phyloP scores from a whole-genome alignment of 371 early-diverging fungal species.

The Mortierella sp. region DNA sequence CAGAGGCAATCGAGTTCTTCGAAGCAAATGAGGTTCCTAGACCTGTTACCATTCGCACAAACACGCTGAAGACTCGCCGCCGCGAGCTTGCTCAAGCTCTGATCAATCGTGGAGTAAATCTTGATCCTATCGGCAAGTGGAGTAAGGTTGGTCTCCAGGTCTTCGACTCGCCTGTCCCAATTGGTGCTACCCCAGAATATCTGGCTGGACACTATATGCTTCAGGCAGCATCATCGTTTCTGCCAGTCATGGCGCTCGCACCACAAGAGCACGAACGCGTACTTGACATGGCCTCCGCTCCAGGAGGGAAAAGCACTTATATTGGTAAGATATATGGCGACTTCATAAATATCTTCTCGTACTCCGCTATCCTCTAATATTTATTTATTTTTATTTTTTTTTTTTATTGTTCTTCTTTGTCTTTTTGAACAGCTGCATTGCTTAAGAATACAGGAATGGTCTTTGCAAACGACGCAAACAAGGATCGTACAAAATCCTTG shows the following conservation, averaged over 20 bases:
- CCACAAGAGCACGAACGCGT: conserved; percentile 94
- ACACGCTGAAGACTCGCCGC: conserved; percentile 95
- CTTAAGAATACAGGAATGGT: conserved; percentile 99
- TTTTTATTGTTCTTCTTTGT: neutral
- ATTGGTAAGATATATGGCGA: conserved; percentile 62
- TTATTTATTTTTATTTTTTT: neutral
- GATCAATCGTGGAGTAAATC: conserved; percentile 96
- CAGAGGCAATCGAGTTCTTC: conserved; percentile 97
- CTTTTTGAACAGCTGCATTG: conserved; percentile 76
- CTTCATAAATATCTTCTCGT: neutral
- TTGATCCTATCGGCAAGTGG: conserved; percentile 98
- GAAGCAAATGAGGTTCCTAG: conserved; percentile 99
- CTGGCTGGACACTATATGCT: conserved; percentile 99
- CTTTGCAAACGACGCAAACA: conserved; percentile 98
- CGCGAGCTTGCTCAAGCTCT: conserved; percentile 96
- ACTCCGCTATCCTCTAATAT: neutral
- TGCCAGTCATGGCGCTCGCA: conserved; percentile 98
- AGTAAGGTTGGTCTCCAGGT: conserved; percentile 92
- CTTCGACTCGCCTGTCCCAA: conserved; percentile 92
- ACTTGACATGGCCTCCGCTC: conserved; percentile 99
- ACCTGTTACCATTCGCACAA: conserved; percentile 97
- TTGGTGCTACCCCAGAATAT: conserved; percentile 99
- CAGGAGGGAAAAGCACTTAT: conserved; percentile 99
- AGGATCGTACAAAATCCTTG: conserved; percentile 92
- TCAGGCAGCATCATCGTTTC: conserved; percentile 98